These are phyloP conservation scores for Aspergillus sp. DNA, from an alignment of 2,329 filamentous ascomycete genomes.

Conservation along the genomic window DNA sequence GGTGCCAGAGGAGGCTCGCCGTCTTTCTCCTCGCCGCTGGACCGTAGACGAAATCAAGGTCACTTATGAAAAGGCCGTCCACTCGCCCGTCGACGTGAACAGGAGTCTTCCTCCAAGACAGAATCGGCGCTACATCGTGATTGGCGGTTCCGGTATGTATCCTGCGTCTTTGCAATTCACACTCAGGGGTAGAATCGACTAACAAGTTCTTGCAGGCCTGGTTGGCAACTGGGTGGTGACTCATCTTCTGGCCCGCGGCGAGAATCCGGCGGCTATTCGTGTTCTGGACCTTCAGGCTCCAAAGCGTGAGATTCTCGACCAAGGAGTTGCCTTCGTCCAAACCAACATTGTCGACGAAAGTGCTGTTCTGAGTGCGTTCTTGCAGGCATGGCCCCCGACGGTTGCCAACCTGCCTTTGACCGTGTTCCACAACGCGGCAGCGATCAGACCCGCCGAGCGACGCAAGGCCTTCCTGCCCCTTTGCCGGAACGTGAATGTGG, in stretches of 20 bases:
- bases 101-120: conserved; percentile 38
- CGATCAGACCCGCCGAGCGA: conserved; percentile 54
- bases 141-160: conserved; percentile 38
- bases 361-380: conserved; percentile 49
- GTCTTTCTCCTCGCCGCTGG: conserved; percentile 31
- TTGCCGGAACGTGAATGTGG: conserved; percentile 51
- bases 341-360: conserved; percentile 52
- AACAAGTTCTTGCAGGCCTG: conserved; percentile 43
- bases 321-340: conserved; percentile 46
- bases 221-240: conserved; percentile 57
- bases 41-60: conserved; percentile 33
- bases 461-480: conserved; percentile 46
- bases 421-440: conserved; percentile 59
- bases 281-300: conserved; percentile 54
- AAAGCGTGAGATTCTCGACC: conserved; percentile 43
- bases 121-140: conserved; percentile 38
- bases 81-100: conserved; percentile 32
- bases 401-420: conserved; percentile 51
- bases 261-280: conserved; percentile 52
- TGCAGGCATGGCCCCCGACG: conserved; percentile 46
- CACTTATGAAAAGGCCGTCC: conserved; percentile 29
- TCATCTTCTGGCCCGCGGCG: conserved; percentile 55
- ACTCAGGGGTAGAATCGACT: neutral
- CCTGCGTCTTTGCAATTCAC: neutral
- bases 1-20: conserved; percentile 27